Evolutionary conservation across 1,139 yeast genomes (phyloP).

Genomic region (Candida freyschussii): DNA sequence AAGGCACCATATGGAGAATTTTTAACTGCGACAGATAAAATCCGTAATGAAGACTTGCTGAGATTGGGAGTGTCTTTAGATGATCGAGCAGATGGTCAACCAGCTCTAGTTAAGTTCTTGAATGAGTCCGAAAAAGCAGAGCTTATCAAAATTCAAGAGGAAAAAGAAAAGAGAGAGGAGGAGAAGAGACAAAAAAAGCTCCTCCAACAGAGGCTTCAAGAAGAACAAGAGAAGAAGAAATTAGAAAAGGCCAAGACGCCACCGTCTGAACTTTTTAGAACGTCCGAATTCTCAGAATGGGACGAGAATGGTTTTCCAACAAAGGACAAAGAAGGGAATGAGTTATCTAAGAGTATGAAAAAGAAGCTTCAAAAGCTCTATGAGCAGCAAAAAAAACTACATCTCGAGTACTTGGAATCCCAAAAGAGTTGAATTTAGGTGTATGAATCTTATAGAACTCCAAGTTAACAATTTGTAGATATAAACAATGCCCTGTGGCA

Average conservation of each 20-base stretch:
- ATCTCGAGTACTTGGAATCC: constrained; percentile 49
- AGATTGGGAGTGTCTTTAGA: constrained; percentile 79
- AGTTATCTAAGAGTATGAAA: constrained; percentile 78
- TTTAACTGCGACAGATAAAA: constrained; percentile 51
- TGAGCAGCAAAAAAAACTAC: constrained; percentile 76
- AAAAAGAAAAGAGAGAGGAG: constrained; percentile 49
- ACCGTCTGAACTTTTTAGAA: constrained; percentile 71
- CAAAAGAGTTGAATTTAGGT: too few relatives aligned
- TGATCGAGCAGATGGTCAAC: constrained; percentile 73
- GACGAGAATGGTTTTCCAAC: constrained; percentile 84
- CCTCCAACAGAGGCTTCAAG: constrained; percentile 39
- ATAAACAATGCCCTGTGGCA: too few relatives aligned
- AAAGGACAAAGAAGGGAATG: constrained; percentile 73
- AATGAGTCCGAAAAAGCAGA: constrained; percentile 64
- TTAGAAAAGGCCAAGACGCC: constrained; percentile 62
- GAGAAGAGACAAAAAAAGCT: constrained; percentile 44
- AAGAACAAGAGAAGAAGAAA: constrained; percentile 61
- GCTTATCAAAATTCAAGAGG: constrained; percentile 51
- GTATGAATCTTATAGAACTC: too few relatives aligned
- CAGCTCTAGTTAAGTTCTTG: constrained; percentile 78
- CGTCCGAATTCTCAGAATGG: constrained; percentile 61
- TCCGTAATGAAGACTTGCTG: constrained; percentile 62
- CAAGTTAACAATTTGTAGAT: background rate
- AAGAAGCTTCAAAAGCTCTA: constrained; percentile 78
- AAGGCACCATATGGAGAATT: constrained; percentile 53